A percentile compares a stretch with the other conserved stretches of the same genome.
Conservation (phyloP, 2,329 filamentous ascomycete genomes). For the Aspergillus pseudoviridinutans region DNA sequence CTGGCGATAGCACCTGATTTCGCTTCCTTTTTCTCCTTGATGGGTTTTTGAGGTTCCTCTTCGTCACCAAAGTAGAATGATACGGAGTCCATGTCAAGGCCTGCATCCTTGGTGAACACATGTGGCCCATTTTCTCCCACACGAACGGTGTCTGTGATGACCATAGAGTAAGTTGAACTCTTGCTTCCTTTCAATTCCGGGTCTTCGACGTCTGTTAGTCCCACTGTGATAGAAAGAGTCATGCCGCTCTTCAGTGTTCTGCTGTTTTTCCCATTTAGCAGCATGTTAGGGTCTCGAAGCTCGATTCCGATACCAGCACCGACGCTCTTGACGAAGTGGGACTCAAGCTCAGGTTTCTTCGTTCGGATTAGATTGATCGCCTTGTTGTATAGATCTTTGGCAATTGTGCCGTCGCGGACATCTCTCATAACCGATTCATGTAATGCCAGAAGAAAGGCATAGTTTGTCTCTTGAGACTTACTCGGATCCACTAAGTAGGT, state of each 20-base stretch:
- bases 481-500: slow-evolving; percentile 97
- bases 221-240: slow-evolving; percentile 88
- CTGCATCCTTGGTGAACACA: slow-evolving; percentile 89
- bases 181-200: slow-evolving; percentile 83
- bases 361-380: slow-evolving; percentile 73
- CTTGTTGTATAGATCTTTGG: slow-evolving; percentile 89
- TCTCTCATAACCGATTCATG: slow-evolving; percentile 90
- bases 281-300: slow-evolving; percentile 74
- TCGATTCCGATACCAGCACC: slow-evolving; percentile 92
- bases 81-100: slow-evolving; percentile 85
- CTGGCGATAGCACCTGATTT: slow-evolving; percentile 83
- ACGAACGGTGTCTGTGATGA: slow-evolving; percentile 89
- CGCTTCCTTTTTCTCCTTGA: slow-evolving; percentile 76
- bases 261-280: slow-evolving; percentile 82
- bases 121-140: slow-evolving; percentile 65
- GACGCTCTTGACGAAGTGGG: slow-evolving; percentile 89
- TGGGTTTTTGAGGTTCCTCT: slow-evolving; percentile 72
- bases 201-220: slow-evolving; percentile 86
- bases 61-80: slow-evolving; percentile 99
- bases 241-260: slow-evolving; percentile 89
- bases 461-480: slow-evolving; percentile 90
- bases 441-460: slow-evolving; percentile 79
- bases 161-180: slow-evolving; percentile 81
- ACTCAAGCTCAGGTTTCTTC: slow-evolving; percentile 93
- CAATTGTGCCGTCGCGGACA: slow-evolving; percentile 76